Evolutionary conservation across 2,329 filamentous ascomycete species (phyloP).

Genomic region (Colletotrichum scovillei): DNA sequence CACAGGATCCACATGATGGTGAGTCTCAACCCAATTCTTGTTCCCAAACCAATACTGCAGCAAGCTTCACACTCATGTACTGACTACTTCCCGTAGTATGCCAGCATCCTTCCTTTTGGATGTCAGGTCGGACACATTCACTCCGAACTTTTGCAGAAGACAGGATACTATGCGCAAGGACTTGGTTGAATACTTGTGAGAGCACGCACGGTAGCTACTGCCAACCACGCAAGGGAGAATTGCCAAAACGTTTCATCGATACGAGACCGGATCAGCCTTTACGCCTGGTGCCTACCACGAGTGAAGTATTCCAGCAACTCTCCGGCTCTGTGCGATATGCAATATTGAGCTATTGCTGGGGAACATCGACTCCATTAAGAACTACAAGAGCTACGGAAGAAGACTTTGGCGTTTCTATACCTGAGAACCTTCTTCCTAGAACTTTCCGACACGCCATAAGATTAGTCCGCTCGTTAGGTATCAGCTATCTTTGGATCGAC

Average conservation of each 20-base stretch:
- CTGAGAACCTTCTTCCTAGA: not conserved
- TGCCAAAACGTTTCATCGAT: not conserved
- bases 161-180: too few relatives aligned
- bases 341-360: constrained; percentile 12
- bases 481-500: constrained; percentile 11
- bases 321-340: not conserved
- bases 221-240: too few relatives aligned
- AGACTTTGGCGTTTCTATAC: not conserved
- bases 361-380: not conserved
- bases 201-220: too few relatives aligned
- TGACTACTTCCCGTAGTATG: too few relatives aligned
- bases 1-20: too few relatives aligned
- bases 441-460: constrained; percentile 1
- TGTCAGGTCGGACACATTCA: too few relatives aligned
- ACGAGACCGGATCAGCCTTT: not conserved
- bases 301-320: not conserved
- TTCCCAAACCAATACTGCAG: too few relatives aligned
- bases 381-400: not conserved
- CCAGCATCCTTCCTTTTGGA: too few relatives aligned
- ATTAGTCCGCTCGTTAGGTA: not conserved
- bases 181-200: too few relatives aligned
- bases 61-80: too few relatives aligned
- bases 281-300: not conserved
- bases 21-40: too few relatives aligned
- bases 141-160: too few relatives aligned